Conservation (phyloP, 2,329 filamentous ascomycete genomes). For the Cryphonectria naterciae region DNA sequence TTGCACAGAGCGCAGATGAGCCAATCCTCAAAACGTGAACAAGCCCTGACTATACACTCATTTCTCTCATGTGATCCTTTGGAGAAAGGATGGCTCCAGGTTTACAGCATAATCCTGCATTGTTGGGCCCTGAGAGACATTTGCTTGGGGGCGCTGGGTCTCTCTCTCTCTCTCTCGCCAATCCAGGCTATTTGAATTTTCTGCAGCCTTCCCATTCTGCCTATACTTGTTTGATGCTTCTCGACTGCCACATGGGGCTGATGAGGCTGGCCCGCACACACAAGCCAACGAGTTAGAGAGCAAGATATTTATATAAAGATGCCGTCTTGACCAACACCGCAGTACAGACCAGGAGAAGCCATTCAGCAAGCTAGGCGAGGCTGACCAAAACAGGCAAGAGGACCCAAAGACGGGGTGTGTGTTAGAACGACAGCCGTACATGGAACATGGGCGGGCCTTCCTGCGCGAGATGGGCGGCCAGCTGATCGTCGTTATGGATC, state of each 20-base stretch:
- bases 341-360: neutral
- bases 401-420: neutral
- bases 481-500: conserved; percentile 72
- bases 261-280: neutral
- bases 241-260: too few relatives aligned
- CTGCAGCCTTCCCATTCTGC: neutral
- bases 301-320: neutral
- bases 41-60: neutral
- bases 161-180: too few relatives aligned
- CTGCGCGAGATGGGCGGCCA: conserved; percentile 72
- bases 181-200: neutral
- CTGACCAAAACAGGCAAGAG: neutral
- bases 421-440: conserved; percentile 38
- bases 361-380: neutral
- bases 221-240: too few relatives aligned
- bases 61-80: neutral
- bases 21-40: neutral
- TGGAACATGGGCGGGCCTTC: conserved; percentile 49
- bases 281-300: neutral
- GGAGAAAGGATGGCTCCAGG: neutral
- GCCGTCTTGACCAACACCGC: neutral
- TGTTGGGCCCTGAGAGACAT: neutral
- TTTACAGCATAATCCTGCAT: neutral
- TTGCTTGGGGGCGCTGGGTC: too few relatives aligned
- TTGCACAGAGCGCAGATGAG: neutral